Conservation (phyloP, 108 stramenopile genomes). For the Nannochloropsis gaditana region DNA sequence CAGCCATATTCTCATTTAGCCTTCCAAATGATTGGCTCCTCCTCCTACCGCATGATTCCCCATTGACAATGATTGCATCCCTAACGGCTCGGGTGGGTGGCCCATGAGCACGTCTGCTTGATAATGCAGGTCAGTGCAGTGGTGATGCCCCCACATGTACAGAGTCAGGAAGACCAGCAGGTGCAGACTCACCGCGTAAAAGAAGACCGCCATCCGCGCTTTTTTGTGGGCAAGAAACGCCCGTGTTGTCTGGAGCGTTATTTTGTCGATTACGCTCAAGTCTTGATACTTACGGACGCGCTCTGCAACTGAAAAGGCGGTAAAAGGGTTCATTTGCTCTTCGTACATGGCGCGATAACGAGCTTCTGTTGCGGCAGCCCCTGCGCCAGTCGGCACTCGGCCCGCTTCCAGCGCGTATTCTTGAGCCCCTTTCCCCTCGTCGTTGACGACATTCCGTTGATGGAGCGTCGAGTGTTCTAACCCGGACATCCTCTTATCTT, state of each 20-base stretch:
- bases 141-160: constrained; percentile 28
- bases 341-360: constrained; percentile 48
- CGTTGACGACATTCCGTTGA: background rate
- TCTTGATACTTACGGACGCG: constrained; percentile 48
- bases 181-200: constrained; percentile 42
- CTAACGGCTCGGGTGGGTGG: no score
- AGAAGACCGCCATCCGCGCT: constrained; percentile 44
- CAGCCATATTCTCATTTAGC: no score
- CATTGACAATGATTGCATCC: no score
- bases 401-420: background rate
- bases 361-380: background rate
- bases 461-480: background rate
- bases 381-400: background rate
- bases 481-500: background rate
- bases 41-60: no score
- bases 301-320: constrained; percentile 45
- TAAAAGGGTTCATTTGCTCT: constrained; percentile 48
- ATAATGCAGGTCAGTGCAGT: background rate
- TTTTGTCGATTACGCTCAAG: constrained; percentile 50
- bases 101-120: background rate
- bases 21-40: no score
- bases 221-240: constrained; percentile 48
- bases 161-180: constrained; percentile 44
- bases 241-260: constrained; percentile 46
- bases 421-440: background rate